Percentiles rank a stretch among this genome's conserved stretches.
Evolutionary conservation across 208 protist genomes (phyloP).

Genomic region (Trypanosoma mega): DNA sequence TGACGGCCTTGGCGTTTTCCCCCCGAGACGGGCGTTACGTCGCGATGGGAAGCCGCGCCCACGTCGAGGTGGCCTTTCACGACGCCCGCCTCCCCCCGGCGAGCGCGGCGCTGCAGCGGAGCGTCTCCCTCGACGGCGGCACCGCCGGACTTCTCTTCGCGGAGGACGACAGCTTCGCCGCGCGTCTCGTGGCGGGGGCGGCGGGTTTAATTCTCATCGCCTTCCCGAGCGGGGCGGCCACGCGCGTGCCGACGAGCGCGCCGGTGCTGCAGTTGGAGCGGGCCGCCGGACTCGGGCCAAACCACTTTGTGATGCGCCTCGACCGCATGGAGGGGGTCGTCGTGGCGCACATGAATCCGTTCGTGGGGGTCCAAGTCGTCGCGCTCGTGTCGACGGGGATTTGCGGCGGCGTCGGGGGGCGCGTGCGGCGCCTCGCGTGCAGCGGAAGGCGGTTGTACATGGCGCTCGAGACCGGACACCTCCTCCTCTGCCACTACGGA

Average conservation of each 20-base stretch:
- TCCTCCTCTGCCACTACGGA: constrained; percentile 73
- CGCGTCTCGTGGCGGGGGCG: constrained; percentile 48
- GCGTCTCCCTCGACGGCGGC: constrained; percentile 52
- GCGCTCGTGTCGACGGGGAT: constrained; percentile 62
- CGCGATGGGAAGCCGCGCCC: constrained; percentile 45
- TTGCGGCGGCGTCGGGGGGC: constrained; percentile 62
- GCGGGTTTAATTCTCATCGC: constrained; percentile 42
- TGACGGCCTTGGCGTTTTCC: constrained; percentile 57
- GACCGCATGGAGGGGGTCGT: constrained; percentile 58
- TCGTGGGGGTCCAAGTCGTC: constrained; percentile 66
- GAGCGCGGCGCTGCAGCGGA: constrained; percentile 16
- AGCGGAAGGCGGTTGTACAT: constrained; percentile 69
- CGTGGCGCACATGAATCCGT: constrained; percentile 59
- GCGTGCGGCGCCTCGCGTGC: constrained; percentile 47
- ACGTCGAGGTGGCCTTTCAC: constrained; percentile 57
- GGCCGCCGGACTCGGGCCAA: constrained; percentile 48
- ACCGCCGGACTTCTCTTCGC: constrained; percentile 52
- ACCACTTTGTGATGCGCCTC: constrained; percentile 62
- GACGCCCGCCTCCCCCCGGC: constrained; percentile 41
- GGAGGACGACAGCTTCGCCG: constrained; percentile 68
- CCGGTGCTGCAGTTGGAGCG: constrained; percentile 49
- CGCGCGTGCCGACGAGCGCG: constrained; percentile 43
- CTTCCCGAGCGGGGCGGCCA: constrained; percentile 21
- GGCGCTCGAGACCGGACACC: constrained; percentile 65
- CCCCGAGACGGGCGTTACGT: constrained; percentile 51